Evolutionary conservation across 495 filamentous ascomycete genomes (phyloP), one percentile per base, ranked within the genome.

Genomic region (Tuber brumale): DNA sequence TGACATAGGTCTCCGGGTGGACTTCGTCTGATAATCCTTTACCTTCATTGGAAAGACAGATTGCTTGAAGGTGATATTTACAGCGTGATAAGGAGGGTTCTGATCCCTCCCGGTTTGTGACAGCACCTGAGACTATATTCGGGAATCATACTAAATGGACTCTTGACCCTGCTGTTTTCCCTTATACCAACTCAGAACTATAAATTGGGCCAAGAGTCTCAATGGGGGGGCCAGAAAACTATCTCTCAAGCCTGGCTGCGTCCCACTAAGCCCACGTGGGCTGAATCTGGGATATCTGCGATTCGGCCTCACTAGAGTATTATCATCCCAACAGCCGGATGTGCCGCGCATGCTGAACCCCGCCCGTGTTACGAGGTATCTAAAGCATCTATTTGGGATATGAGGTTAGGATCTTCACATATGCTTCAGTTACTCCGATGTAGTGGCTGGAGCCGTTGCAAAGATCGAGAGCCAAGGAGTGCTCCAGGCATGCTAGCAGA

Each of bases 291-390:
- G 73, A 87, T 90, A 39, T 88, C 91, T 23, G 89, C 89, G 16
- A 89, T 91, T 27, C 94, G 97, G 80, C 93, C 92, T 72, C 89
- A 90, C 70, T 96, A 99, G 84, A 91, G 95, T 69, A 89, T 98
- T 70, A 92, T 99, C 76, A 91, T 98, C 70, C 97, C 97, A 84
- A 92, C 97, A 89, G 95, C 95, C 31, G 95, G 96, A 46, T 96
- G 95, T 61, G 96, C 96, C 9, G 98, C 94, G 6, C 95, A 94
- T 83, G 91, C 92, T 1, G 95, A 99, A 85, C 86, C 92, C 9
- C 90, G 96, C 72, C 87, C 91, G 27, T 97, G 95, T 85, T 97
- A 98, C 80, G 94, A 99, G 78, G 83, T 95, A 69, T 91, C 92
- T 16, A 87, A 91, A 75, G 80, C 88, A 70, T 88, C 87, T 76